These are phyloP conservation scores for Pulveroboletus sp. DNA, from an alignment of 768 basidiomycete genomes.

Conservation along the genomic window DNA sequence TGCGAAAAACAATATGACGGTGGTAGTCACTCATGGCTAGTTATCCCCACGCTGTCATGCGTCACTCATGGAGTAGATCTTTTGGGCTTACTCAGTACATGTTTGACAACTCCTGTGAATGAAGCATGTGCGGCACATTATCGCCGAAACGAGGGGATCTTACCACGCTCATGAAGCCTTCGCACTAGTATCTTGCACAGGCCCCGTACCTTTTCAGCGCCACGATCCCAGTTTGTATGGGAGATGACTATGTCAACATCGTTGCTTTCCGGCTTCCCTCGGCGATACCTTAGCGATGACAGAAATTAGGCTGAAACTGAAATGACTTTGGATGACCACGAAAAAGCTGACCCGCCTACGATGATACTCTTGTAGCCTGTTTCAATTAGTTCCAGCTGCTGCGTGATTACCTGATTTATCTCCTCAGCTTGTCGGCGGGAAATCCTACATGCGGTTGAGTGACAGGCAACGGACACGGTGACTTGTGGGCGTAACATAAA, in stretches of 20 bases:
- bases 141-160: conserved; percentile 13
- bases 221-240: conserved; percentile 48
- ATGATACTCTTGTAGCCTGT: conserved; percentile 71
- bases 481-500: neutral
- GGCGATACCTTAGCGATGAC: conserved; percentile 55
- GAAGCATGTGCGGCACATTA: neutral
- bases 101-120: conserved; percentile 61
- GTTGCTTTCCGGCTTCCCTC: conserved; percentile 76
- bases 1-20: conserved; percentile 47
- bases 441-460: conserved; percentile 42
- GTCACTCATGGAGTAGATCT: neutral
- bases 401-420: conserved; percentile 63
- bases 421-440: conserved; percentile 72
- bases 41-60: conserved; percentile 6
- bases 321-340: neutral
- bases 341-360: conserved; percentile 65
- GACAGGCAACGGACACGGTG: neutral
- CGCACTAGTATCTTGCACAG: conserved; percentile 58
- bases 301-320: neutral
- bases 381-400: conserved; percentile 57
- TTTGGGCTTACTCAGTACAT: conserved; percentile 67
- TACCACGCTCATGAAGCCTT: conserved; percentile 54
- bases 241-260: conserved; percentile 91
- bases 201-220: conserved; percentile 48
- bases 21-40: conserved; percentile 62